Percentiles rank a stretch among this genome's conserved stretches.
Evolutionary conservation across 352 stramenopile genomes (phyloP).

Genomic region (Pseudoperonospora humuli): DNA sequence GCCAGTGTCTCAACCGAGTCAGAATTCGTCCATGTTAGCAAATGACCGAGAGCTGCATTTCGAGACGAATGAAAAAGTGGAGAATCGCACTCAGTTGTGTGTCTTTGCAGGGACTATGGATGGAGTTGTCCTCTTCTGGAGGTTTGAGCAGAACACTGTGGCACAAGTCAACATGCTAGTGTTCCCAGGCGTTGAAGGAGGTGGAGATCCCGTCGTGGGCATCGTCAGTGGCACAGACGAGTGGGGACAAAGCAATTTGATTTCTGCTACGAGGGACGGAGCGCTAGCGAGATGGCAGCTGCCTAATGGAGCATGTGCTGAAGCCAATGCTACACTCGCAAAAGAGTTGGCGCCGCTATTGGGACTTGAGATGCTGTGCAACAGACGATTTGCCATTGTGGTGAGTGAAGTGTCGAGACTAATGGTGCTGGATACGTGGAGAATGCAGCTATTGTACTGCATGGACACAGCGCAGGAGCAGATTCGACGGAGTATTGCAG

Average conservation of each 20-base stretch:
- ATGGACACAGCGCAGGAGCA: slow-evolving; percentile 75
- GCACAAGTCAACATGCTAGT: slow-evolving; percentile 66
- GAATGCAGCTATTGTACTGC: slow-evolving; percentile 59
- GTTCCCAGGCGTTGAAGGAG: slow-evolving; percentile 17
- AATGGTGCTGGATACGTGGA: slow-evolving; percentile 77
- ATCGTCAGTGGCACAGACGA: slow-evolving; percentile 68
- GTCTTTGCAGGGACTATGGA: slow-evolving; percentile 67
- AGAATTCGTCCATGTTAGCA: slow-evolving; percentile 34
- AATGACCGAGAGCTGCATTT: slow-evolving; percentile 26
- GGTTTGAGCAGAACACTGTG: slow-evolving; percentile 49
- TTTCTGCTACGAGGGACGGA: slow-evolving; percentile 49
- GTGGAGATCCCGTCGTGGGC: slow-evolving; percentile 34
- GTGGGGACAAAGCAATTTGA: slow-evolving; percentile 66
- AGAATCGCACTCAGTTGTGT: slow-evolving; percentile 37
- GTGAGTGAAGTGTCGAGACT: slow-evolving; percentile 63
- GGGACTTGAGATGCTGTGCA: slow-evolving; percentile 68
- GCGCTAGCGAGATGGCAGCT: slow-evolving; percentile 56
- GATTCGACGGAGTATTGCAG: slow-evolving; percentile 58
- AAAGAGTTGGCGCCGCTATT: slow-evolving; percentile 54
- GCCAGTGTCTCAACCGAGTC: slow-evolving; percentile 55
- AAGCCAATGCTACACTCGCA: slow-evolving; percentile 42
- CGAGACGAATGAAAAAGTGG: slow-evolving; percentile 26
- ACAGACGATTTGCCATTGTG: slow-evolving; percentile 58
- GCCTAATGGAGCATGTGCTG: slow-evolving; percentile 52
- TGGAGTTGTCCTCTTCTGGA: slow-evolving; percentile 62